phyloP scores from a whole-genome alignment of 495 filamentous ascomycete genomes.

The Aspergillus sclerotioniger region DNA sequence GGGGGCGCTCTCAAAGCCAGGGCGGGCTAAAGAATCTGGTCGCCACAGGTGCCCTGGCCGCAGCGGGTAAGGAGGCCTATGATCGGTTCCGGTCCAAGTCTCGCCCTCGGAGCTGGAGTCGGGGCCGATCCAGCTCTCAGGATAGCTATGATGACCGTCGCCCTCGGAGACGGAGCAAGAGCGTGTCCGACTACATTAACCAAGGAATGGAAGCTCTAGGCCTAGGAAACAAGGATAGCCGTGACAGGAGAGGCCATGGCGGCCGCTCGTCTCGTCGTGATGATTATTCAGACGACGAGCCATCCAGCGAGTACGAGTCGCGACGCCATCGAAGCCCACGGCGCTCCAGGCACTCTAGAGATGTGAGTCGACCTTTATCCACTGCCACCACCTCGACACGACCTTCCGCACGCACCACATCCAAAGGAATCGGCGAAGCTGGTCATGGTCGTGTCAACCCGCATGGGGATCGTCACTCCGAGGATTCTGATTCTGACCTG shows the following conservation, averaged over 20 bases:
- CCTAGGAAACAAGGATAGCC: conserved; percentile 40
- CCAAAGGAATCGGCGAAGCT: conserved; percentile 17
- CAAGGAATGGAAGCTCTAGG: conserved; percentile 56
- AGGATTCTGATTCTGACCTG: conserved; percentile 52
- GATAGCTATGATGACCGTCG: conserved; percentile 49
- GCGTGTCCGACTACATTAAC: conserved; percentile 55
- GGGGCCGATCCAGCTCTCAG: conserved; percentile 39
- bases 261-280: conserved; percentile 46
- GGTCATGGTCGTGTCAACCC: conserved; percentile 22
- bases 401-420: conserved; percentile 6
- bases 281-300: conserved; percentile 29
- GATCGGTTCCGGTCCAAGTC: conserved; percentile 66
- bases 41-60: conserved; percentile 70
- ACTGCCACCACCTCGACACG: background rate
- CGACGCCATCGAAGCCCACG: conserved; percentile 36
- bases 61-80: conserved; percentile 77
- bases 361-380: conserved; percentile 45
- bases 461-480: conserved; percentile 28
- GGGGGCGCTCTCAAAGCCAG: conserved; percentile 41
- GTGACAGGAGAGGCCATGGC: conserved; percentile 30
- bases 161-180: conserved; percentile 51
- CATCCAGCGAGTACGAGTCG: conserved; percentile 48
- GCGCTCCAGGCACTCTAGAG: conserved; percentile 48
- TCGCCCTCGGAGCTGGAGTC: conserved; percentile 49
- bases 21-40: conserved; percentile 63